Evolutionary conservation across 2,329 filamentous ascomycete genomes (phyloP), one percentile per base, ranked within the genome.

Genomic region (Aspergillus ruber): DNA sequence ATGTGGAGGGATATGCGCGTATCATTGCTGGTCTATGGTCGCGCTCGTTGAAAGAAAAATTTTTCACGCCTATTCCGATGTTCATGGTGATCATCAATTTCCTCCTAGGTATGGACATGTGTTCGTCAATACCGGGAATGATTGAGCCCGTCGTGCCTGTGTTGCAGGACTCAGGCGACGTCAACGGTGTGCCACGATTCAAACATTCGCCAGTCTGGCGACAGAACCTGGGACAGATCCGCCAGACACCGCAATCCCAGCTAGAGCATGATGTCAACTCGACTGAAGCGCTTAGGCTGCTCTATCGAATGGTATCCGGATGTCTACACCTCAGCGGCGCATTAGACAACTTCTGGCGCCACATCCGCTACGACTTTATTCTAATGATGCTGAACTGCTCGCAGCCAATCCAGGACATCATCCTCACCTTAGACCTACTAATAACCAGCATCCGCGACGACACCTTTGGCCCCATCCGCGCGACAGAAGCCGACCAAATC

Each of bases 341-440:
- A 2, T 62, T 71, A 18, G 60, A 66, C 15, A 65, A 59, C 10
- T 78, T 84, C 55, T 85, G 82, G 82, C 66, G 68, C 27, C 62
- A 66, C n/a, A 75, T 84, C 48, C 72, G 76, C 10, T 76, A 75
- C 47, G 75, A 77, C 29, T 81, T 81, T 56, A 70, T 79, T n/a
- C 62, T 83, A 27, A 72, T 82, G 60, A 77, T 82, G 62, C 66
- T 84, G 4, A 77, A 78, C 54, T 75, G 74, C 50, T 74, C 75
- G 36, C 80, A 83, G 49, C 77, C 75, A 6, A 65, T 80, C n/a
- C 59, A 67, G 6, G 77, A 83, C 41, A 79, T 84, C 42, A 69
- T 69, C 3, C 61, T 80, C 15, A 76, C 77, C 48, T 61, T 84
- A 13, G 72, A 73, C 27, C 70, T 83, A 9, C 67, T 85, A 2